These are phyloP conservation scores for Alternaria hordeiaustralica DNA, from an alignment of 2,329 filamentous ascomycete genomes.

Conservation along the genomic window DNA sequence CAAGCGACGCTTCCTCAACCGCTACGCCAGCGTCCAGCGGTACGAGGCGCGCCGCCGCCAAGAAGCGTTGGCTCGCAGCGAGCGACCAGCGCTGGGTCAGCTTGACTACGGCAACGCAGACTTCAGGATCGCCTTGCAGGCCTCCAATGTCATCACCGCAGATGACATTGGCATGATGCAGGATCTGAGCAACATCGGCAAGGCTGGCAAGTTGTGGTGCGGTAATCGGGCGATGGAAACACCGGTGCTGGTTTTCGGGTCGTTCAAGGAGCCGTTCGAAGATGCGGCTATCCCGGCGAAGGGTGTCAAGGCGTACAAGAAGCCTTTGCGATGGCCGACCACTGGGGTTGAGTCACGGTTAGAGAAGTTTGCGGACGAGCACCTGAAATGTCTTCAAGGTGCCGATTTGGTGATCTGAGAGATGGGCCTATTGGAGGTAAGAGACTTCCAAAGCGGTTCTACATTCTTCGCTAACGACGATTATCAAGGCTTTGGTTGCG, in stretches of 20 bases:
- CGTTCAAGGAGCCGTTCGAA: conserved; percentile 8
- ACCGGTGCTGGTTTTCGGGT: conserved; percentile 12
- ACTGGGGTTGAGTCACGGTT: not conserved
- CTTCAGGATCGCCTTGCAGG: conserved; percentile 15
- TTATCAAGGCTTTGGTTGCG: not conserved
- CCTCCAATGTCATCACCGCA: not conserved
- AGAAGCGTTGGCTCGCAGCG: not conserved
- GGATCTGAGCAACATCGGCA: conserved; percentile 5
- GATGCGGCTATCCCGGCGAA: conserved; percentile 1
- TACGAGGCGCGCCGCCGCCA: conserved; percentile 13
- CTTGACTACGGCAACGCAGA: conserved; percentile 19
- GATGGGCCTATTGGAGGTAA: not conserved
- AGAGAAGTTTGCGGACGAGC: not conserved
- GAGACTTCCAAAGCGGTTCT: not conserved
- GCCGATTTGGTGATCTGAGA: not conserved
- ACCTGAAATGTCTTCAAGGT: not conserved
- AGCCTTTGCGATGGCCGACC: not conserved
- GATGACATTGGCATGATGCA: conserved; percentile 15
- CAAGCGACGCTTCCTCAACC: conserved; percentile 8
- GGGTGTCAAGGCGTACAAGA: conserved; percentile 2
- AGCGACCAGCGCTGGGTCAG: conserved; percentile 4
- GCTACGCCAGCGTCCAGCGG: conserved; percentile 17
- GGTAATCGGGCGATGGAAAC: not conserved
- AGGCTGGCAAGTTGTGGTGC: not conserved
- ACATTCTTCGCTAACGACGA: not conserved